Conservation (phyloP, 306 rosid species). For the Biancaea sappan region DNA sequence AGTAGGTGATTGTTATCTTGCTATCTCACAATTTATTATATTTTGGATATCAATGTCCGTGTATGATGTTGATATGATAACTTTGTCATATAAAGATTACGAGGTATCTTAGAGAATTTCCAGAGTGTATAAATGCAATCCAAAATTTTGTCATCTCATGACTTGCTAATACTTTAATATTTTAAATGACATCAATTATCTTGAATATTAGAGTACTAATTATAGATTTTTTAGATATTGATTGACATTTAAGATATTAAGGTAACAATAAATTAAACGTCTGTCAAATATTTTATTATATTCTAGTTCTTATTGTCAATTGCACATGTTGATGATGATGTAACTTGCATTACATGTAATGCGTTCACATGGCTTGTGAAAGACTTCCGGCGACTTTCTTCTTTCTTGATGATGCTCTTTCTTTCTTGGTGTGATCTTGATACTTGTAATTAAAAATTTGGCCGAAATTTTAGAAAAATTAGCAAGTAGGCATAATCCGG, state of each 20-base stretch:
- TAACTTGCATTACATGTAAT: slow-evolving; percentile 2
- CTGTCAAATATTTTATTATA: slow-evolving; percentile 16
- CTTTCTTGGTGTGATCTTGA: slow-evolving; percentile 2
- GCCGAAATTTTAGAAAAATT: slow-evolving; percentile 20
- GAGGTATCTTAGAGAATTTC: no score
- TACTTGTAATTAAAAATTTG: background rate
- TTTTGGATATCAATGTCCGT: background rate
- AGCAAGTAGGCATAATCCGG: background rate
- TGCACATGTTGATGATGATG: slow-evolving; percentile 11
- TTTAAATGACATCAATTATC: no score
- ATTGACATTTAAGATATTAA: no score
- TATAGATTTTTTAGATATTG: no score
- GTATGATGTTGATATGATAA: no score
- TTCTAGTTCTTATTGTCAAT: background rate
- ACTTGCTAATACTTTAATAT: no score
- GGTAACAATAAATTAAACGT: no score
- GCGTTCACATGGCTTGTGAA: slow-evolving; percentile 26
- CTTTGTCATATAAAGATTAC: no score
- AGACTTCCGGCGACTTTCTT: slow-evolving; percentile 1
- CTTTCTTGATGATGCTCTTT: background rate
- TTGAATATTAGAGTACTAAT: no score
- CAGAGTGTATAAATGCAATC: no score
- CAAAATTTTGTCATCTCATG: no score
- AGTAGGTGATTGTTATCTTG: background rate
- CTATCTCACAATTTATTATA: background rate